Conservation (phyloP, 2,329 filamentous ascomycete genomes). For the Cercospora sp. region DNA sequence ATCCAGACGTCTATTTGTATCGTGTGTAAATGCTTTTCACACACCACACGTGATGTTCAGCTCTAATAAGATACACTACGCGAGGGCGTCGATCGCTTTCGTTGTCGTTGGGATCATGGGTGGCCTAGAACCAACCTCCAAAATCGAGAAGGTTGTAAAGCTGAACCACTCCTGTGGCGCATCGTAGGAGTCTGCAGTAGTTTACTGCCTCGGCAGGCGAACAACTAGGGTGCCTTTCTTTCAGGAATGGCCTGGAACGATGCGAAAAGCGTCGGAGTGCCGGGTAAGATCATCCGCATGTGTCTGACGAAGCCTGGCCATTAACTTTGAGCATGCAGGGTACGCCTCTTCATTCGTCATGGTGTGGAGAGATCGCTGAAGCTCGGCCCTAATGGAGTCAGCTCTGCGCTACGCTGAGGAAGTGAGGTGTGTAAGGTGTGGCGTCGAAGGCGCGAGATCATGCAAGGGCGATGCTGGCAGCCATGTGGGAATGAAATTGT, state of each 20-base stretch:
- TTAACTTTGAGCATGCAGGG: background rate
- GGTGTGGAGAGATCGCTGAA: background rate
- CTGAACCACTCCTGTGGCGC: background rate
- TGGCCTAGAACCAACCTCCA: background rate
- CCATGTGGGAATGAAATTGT: background rate
- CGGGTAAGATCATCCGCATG: background rate
- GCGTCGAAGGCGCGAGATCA: background rate
- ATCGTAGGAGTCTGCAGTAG: background rate
- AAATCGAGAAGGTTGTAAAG: background rate
- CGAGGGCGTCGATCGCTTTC: background rate
- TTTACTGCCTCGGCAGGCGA: background rate
- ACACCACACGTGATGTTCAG: background rate
- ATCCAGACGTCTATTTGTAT: background rate
- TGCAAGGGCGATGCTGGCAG: background rate
- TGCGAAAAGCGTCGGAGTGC: background rate
- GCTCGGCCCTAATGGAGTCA: background rate
- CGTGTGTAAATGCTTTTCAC: background rate
- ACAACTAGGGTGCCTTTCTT: background rate
- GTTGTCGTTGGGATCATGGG: background rate
- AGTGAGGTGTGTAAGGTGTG: background rate
- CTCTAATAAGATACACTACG: background rate
- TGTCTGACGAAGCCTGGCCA: background rate
- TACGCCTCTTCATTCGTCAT: background rate
- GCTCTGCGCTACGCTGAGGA: background rate
- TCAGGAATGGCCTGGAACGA: background rate